A percentile compares a stretch with the other conserved stretches of the same genome.
Conservation (phyloP, 2,329 filamentous ascomycete genomes). For the Mollisiaceae sp. region DNA sequence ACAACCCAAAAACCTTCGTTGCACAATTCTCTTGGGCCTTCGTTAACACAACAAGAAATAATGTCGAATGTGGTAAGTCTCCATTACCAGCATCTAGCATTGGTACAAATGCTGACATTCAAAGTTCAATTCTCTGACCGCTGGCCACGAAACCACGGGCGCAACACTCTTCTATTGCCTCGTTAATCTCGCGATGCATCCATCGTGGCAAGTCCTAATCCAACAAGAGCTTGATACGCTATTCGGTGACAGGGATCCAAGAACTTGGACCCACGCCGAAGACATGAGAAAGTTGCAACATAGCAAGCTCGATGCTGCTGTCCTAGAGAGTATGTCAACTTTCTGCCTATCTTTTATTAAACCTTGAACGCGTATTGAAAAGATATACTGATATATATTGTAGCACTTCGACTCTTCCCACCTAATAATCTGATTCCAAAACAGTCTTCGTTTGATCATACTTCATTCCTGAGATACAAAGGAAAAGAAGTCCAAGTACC, state of each 20-base stretch:
- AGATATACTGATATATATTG: not conserved
- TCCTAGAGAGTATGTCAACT: constrained; percentile 22
- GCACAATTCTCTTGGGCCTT: not conserved
- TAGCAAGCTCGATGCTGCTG: constrained; percentile 15
- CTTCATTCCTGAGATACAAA: constrained; percentile 6
- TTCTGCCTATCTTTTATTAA: no score
- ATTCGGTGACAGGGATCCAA: constrained; percentile 8
- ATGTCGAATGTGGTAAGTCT: constrained; percentile 19
- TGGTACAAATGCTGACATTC: not conserved
- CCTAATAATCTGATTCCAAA: constrained; percentile 22
- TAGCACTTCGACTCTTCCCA: constrained; percentile 20
- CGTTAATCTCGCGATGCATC: constrained; percentile 19
- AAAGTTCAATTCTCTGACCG: constrained; percentile 18
- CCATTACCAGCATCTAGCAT: not conserved
- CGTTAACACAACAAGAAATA: constrained; percentile 14
- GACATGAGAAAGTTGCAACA: constrained; percentile 8
- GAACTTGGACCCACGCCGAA: constrained; percentile 10
- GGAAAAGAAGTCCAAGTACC: constrained; percentile 8
- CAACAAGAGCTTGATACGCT: constrained; percentile 20
- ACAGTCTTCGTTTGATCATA: not conserved
- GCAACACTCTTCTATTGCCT: constrained; percentile 15
- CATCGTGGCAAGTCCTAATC: constrained; percentile 12
- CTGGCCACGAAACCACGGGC: constrained; percentile 22
- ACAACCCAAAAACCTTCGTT: constrained; percentile 4
- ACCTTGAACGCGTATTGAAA: not conserved